These are phyloP conservation scores for Gynostemma pentaphyllum DNA, from an alignment of 306 rosid species.

Conservation along the genomic window DNA sequence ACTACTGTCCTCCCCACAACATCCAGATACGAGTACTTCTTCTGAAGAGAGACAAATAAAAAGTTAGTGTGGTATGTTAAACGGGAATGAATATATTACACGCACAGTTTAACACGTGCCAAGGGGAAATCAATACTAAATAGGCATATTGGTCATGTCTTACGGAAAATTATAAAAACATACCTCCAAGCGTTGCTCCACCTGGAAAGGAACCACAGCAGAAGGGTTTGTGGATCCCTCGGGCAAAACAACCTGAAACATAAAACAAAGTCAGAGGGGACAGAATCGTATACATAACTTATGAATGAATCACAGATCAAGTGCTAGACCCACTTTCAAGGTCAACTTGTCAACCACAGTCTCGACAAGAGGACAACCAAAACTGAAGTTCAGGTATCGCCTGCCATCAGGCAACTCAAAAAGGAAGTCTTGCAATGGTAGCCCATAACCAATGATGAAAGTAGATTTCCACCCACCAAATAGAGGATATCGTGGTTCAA, in stretches of 20 bases:
- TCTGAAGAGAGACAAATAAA: conserved; percentile 39
- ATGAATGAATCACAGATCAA: conserved; percentile 1
- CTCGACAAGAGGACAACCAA: conserved; percentile 80
- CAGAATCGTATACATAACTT: conserved; percentile 4
- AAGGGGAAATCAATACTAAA: neutral
- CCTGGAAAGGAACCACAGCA: conserved; percentile 60
- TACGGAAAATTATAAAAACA: neutral
- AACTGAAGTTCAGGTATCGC: conserved; percentile 87
- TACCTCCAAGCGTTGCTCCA: conserved; percentile 78
- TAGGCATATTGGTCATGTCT: neutral
- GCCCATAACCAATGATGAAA: conserved; percentile 76
- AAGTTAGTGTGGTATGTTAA: neutral
- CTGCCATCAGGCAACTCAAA: conserved; percentile 83
- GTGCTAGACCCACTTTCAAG: conserved; percentile 49
- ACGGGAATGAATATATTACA: neutral
- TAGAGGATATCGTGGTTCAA: conserved; percentile 94
- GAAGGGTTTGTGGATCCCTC: conserved; percentile 84
- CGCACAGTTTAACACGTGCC: neutral
- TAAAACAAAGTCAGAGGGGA: conserved; percentile 10
- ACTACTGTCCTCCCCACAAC: conserved; percentile 86
- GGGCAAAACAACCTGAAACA: conserved; percentile 75
- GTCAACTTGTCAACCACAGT: conserved; percentile 78
- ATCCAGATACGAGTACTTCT: conserved; percentile 87
- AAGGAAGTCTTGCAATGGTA: conserved; percentile 91
- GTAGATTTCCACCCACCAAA: conserved; percentile 99